Conservation (phyloP, 2,329 filamentous ascomycete species). For the Aspergillus calidoustus region DNA sequence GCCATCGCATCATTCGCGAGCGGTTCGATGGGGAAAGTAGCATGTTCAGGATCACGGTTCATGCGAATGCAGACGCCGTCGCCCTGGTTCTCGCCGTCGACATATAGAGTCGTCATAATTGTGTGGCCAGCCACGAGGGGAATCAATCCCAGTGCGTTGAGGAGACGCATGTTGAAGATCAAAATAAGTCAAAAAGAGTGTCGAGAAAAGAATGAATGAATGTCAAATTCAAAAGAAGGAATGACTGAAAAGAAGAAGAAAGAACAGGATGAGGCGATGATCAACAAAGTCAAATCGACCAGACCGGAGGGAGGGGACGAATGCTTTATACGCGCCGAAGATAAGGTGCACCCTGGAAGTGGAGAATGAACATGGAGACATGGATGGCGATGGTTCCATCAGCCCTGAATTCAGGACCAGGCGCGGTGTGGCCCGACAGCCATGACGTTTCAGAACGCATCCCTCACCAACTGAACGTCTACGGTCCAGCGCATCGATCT, state of each 20-base stretch:
- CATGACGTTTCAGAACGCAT: too few relatives aligned
- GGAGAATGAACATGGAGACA: too few relatives aligned
- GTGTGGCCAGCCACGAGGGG: conserved; percentile 53
- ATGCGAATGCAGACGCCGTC: conserved; percentile 74
- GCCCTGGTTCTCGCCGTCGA: conserved; percentile 68
- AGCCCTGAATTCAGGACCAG: too few relatives aligned
- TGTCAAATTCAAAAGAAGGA: background rate
- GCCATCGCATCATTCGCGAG: conserved; percentile 68
- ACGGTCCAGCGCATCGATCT: background rate
- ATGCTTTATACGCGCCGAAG: background rate
- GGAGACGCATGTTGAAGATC: conserved; percentile 11
- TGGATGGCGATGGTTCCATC: too few relatives aligned
- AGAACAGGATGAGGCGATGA: background rate
- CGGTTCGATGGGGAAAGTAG: conserved; percentile 63
- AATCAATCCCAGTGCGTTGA: conserved; percentile 1
- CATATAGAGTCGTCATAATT: conserved; percentile 65
- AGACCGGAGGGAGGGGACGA: background rate
- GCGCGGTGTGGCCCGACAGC: too few relatives aligned
- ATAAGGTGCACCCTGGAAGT: background rate
- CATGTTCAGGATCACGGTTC: conserved; percentile 57
- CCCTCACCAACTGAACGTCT: too few relatives aligned
- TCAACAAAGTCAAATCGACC: background rate
- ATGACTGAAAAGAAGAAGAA: background rate
- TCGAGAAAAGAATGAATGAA: conserved; percentile 5
- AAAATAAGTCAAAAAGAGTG: conserved; percentile 13